Conservation (phyloP, 768 basidiomycete genomes). For the Boletellus emodensis region DNA sequence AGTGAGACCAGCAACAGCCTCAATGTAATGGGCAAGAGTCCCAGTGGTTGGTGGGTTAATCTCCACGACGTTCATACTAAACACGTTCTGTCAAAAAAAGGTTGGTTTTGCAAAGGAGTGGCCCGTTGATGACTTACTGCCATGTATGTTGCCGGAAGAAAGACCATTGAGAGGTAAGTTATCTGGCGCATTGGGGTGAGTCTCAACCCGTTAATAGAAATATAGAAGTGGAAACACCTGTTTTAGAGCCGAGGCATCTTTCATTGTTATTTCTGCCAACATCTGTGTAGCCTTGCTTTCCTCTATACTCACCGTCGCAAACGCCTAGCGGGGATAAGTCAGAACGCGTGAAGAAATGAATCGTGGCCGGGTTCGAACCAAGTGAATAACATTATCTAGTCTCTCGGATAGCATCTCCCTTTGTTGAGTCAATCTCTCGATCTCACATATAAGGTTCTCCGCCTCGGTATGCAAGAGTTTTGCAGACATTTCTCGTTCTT, state of each 20-base stretch:
- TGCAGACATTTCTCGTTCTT: slow-evolving; percentile 27
- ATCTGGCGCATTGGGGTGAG: slow-evolving; percentile 34
- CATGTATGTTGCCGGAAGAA: slow-evolving; percentile 48
- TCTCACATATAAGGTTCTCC: slow-evolving; percentile 44
- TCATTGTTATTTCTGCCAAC: slow-evolving; percentile 1
- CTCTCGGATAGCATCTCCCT: slow-evolving; percentile 23
- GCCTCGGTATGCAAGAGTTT: slow-evolving; percentile 37
- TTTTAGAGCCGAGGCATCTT: slow-evolving; percentile 14
- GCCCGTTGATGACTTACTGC: slow-evolving; percentile 17
- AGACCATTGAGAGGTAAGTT: slow-evolving; percentile 53
- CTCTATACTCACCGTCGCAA: slow-evolving; percentile 49
- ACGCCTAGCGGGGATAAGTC: slow-evolving; percentile 45
- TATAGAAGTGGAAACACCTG: slow-evolving; percentile 16
- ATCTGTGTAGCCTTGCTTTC: slow-evolving; percentile 34
- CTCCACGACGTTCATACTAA: slow-evolving; percentile 29
- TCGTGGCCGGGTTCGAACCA: slow-evolving; percentile 16
- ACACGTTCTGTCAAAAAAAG: slow-evolving; percentile 27
- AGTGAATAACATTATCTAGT: slow-evolving; percentile 19
- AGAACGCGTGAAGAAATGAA: not conserved
- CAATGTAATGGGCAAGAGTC: slow-evolving; percentile 39
- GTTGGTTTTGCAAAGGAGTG: slow-evolving; percentile 5
- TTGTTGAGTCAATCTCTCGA: slow-evolving; percentile 39
- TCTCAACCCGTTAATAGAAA: not conserved
- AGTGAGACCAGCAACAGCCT: slow-evolving; percentile 42
- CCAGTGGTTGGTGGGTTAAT: slow-evolving; percentile 21